Evolutionary conservation across 1,284 basidiomycete species (phyloP).

Genomic region (Cystobasidiaceae sp.): DNA sequence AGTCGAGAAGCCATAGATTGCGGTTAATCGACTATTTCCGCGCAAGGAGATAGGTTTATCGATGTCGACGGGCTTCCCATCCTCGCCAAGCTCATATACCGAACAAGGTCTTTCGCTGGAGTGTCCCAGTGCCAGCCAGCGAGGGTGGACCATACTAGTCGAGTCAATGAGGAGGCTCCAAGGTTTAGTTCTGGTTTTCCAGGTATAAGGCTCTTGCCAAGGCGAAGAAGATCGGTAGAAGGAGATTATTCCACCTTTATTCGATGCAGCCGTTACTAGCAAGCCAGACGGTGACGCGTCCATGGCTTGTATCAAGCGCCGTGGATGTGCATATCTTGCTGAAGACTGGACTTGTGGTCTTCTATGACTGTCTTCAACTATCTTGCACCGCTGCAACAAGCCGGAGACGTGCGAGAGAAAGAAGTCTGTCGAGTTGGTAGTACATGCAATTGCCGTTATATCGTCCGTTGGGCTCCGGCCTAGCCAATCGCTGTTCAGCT

Average conservation of each 20-base stretch:
- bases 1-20: slow-evolving; percentile 17
- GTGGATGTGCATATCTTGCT: slow-evolving; percentile 14
- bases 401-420: slow-evolving; percentile 23
- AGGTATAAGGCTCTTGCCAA: slow-evolving; percentile 15
- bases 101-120: not conserved
- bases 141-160: not conserved
- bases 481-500: slow-evolving; percentile 5
- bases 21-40: not conserved
- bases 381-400: slow-evolving; percentile 20
- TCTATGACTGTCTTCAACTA: not conserved
- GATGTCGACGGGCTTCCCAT: slow-evolving; percentile 8
- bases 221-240: slow-evolving; percentile 1
- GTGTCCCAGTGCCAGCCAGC: slow-evolving; percentile 24
- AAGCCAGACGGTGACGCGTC: slow-evolving; percentile 5
- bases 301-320: slow-evolving; percentile 8
- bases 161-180: slow-evolving; percentile 18
- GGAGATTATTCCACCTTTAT: slow-evolving; percentile 5
- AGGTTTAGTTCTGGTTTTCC: slow-evolving; percentile 15
- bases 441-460: slow-evolving; percentile 17
- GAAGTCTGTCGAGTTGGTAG: slow-evolving; percentile 3
- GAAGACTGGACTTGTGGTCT: slow-evolving; percentile 3
- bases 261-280: slow-evolving; percentile 13
- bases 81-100: slow-evolving; percentile 7
- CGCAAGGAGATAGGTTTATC: not conserved
- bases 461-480: slow-evolving; percentile 17